phyloP scores from a whole-genome alignment of 1,284 basidiomycete genomes.

The Rhodotorula sp. region DNA sequence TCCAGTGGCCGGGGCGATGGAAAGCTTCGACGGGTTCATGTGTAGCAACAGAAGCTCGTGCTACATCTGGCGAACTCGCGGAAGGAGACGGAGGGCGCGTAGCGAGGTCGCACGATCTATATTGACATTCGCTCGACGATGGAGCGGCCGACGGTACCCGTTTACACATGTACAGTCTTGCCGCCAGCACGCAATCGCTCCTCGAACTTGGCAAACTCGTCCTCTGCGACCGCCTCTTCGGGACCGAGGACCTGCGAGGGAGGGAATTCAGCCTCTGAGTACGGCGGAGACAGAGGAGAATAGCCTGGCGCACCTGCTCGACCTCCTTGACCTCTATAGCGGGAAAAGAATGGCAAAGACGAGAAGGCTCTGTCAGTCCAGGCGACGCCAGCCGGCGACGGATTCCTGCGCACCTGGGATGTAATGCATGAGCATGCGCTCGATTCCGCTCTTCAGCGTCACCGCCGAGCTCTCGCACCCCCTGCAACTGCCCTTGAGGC shows the following conservation, averaged over 20 bases:
- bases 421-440: slow-evolving; percentile 99
- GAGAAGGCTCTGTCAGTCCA: neutral
- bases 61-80: neutral
- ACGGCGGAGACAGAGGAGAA: too few species aligned
- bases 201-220: slow-evolving; percentile 92
- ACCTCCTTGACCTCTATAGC: slow-evolving; percentile 82
- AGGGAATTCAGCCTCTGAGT: too few species aligned
- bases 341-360: neutral
- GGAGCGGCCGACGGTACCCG: too few species aligned
- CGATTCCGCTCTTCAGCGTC: slow-evolving; percentile 88
- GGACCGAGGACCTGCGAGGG: slow-evolving; percentile 71
- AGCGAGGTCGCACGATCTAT: too few species aligned
- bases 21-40: too few species aligned
- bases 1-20: too few species aligned
- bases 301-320: slow-evolving; percentile 71
- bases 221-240: slow-evolving; percentile 82
- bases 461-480: slow-evolving; percentile 91
- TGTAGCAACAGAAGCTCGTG: too few species aligned
- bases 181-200: slow-evolving; percentile 36
- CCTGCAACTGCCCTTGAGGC: slow-evolving; percentile 92
- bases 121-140: too few species aligned
- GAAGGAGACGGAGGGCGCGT: too few species aligned
- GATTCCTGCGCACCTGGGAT: slow-evolving; percentile 56
- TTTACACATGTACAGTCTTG: slow-evolving; percentile 36
- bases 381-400: neutral